Base-by-base conservation (phyloP, 495 filamentous ascomycete species). In the Penicillium maclennaniae region DNA sequence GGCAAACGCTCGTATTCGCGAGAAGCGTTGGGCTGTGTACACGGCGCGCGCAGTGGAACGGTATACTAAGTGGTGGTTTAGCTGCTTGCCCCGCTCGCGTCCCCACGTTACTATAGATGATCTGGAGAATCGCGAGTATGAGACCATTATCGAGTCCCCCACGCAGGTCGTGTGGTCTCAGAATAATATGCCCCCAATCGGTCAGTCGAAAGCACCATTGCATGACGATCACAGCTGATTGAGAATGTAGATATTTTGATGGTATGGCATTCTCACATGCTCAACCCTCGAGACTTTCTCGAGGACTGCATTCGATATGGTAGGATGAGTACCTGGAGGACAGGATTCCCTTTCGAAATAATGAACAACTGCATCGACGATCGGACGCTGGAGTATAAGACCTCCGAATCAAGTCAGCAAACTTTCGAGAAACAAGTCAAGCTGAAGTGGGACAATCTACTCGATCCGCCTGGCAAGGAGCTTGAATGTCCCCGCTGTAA, bases 191-290 rank as follows among this genome's bases (percentile, higher is more conserved):
- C 66, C 66, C 17, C 66, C 66, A 0, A 26, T 69, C 16, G 68
- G 63, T 65, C 36, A 60, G 67, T 58, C 2, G 6, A 8, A 34
- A 0, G 31, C 31, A 14, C 10, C 15, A 12, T 34, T 12, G 9
- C 6, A 42, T 15, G 14, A 42, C 16, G 6, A 17, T 8, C 17
- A n/a, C 15, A 45, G 34, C 28, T 52, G 19, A 36, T 7, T 37
- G 14, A 2, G n/a, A 14, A 36, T 43, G 21, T 57, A 83, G 89
- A 95, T 64, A 84, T 95, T 4, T 67, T 95, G 40, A 89, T 95
- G 88, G 88, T 95, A 0, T 91, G 87, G 88, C 90, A 95, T 67
- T 73, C 87, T 4, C 88, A 89, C 60, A 83, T 89, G 81, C 79
- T 95, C 6, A 93, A 92, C 54, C 90, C 90, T 3, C 72, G 87